Base-by-base conservation (phyloP, 495 filamentous ascomycete genomes). In the Pyrenopolyporus hunteri region DNA sequence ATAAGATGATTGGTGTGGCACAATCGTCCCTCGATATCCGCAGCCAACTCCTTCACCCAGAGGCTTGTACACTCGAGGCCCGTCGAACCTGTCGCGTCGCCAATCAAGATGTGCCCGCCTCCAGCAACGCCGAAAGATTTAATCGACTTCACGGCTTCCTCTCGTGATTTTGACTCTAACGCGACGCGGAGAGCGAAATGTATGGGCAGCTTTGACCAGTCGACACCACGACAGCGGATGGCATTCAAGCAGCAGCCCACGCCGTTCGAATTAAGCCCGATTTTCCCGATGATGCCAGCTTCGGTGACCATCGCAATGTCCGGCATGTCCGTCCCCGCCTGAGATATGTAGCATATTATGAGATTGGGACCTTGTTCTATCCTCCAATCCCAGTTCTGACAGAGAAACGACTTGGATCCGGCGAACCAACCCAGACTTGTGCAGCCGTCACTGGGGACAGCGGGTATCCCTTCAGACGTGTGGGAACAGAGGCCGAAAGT, bases 241-340 rank as follows among this genome's bases (percentile, higher is more conserved):
- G 87, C 87, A 66, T 90, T 89, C 14, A 90, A 73, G 39, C 82
- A 85, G n/a, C 82, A 82, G 2, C 87, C 86, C 1, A 89, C 85
- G 2, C 85, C 84, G 0, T 73, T 69, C 10, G 73, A 74, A 62
- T 89, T 89, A 66, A 89, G 75, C 1, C 88, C 87, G 33, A 90
- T 89, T 65, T 91, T 91, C 14, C 86, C 85, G 14, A 90, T 81
- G n/a, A 89, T 83, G 1, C 87, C 87, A 13, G 86, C 87, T 73
- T 89, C 79, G 1, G 80, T 83, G 35, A 82, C 70, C 73, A 76
- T 77, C 6, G 67, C 52, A 28, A 65, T 68, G 16, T 64, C 57
- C 1, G 66, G 68, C 7, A 66, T 57, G 7, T 49, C 63, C 10
- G 66, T 68, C 10, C 29, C 59, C 6, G 67, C 44, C 1, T 69